These are phyloP conservation scores for Annulohypoxylon truncatum DNA, from an alignment of 2,329 filamentous ascomycete species.

Conservation along the genomic window DNA sequence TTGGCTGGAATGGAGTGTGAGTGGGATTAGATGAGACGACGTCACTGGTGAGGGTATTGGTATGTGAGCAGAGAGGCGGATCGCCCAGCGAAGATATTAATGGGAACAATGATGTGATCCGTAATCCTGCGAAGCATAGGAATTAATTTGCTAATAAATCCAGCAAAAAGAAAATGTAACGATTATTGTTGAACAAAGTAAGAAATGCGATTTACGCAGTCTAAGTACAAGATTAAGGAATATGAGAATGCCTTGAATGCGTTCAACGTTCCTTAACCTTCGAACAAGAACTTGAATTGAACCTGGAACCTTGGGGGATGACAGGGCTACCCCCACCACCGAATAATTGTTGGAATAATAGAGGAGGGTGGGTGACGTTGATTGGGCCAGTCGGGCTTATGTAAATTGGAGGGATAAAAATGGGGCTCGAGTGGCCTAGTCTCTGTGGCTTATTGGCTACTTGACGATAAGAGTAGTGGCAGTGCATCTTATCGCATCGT, in stretches of 20 bases:
- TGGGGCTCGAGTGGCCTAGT: background rate
- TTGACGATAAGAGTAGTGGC: constrained; percentile 9
- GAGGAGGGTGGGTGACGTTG: background rate
- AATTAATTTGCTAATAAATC: constrained; percentile 2
- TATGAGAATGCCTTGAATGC: constrained; percentile 8
- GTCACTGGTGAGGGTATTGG: constrained; percentile 28
- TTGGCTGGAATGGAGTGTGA: constrained; percentile 30
- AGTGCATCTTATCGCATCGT: constrained; percentile 21
- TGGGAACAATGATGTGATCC: background rate
- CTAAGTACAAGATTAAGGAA: constrained; percentile 14
- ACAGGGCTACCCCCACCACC: constrained; percentile 18
- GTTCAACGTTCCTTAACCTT: background rate
- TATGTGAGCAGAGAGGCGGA: constrained; percentile 9
- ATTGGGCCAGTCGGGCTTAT: constrained; percentile 3
- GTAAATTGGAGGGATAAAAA: background rate
- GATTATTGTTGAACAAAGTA: constrained; percentile 2
- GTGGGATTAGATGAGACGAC: constrained; percentile 33
- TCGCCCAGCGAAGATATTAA: constrained; percentile 1
- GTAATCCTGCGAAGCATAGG: constrained; percentile 17
- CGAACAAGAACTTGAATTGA: constrained; percentile 12
- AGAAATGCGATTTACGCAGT: constrained; percentile 6
- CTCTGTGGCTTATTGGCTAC: background rate
- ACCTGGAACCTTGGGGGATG: constrained; percentile 1
- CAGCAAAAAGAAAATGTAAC: background rate
- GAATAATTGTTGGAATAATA: constrained; percentile 10